Evolutionary conservation across 2,329 filamentous ascomycete species (phyloP), one percentile per base, ranked within the genome.

Genomic region (Aspergillus niger): DNA sequence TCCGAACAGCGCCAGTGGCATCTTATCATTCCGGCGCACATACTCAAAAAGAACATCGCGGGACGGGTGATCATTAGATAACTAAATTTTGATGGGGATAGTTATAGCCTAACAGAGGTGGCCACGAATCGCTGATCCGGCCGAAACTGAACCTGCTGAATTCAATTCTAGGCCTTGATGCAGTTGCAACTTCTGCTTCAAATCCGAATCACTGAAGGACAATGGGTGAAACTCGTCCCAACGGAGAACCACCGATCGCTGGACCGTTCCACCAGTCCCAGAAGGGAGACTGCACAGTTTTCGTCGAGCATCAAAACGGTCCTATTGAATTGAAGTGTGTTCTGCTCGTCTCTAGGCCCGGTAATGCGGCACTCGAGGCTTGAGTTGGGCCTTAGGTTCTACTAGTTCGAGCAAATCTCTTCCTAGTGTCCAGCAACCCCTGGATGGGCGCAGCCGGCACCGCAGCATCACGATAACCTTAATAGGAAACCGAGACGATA

Each of bases 381-480:
- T 32, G 41, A 44, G 10, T 50, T n/a, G n/a, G 24, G n/a, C 5
- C 44, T 26, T 49, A 30, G 17, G 26, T 20, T 30, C 26, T 32
- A 36, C 15, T 36, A 17, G 39, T 32, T 36, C 41, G 26, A 47
- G 39, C 30, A 28, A 47, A 28, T 28, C n/a, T 32, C 15, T 30
- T 17, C 10, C 26, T 20, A 32, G 26, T 28, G 24, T 50, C 47
- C 26, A 50, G 26, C 32, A 44, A 36, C 26, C 53, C 53, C 53
- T 55, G 10, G 10, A 36, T 44, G 53, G 39, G 39, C 43, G 26
- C 28, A 47, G 36, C 53, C 26, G 53, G 20, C 17, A 36, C 36
- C 51, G 51, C 51, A 53, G 32, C 36, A 41, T 55, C 53, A 32
- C 39, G 53, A 55, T 55, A 55, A 55, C 53, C 41, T 55, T 38